Evolutionary conservation across 2,329 filamentous ascomycete species (phyloP).

Genomic region (Diaporthe australafricana): DNA sequence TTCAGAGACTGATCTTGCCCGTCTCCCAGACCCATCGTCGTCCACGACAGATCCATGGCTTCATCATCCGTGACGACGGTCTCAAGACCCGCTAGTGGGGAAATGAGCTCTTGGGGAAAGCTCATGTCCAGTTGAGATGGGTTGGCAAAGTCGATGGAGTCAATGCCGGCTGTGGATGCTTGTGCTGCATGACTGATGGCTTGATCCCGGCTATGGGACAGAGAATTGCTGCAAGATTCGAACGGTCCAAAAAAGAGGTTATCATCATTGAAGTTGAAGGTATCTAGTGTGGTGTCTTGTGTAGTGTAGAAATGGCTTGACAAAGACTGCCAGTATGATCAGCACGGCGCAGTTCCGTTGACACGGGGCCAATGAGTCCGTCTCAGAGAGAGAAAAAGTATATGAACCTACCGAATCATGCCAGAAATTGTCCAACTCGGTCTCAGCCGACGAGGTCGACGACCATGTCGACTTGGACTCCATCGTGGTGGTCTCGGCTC

Average conservation of each 20-base stretch:
- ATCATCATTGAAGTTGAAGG: slow-evolving; percentile 36
- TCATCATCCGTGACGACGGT: not conserved
- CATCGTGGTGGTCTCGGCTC: slow-evolving; percentile 20
- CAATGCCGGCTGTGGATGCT: slow-evolving; percentile 27
- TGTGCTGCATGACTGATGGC: slow-evolving; percentile 20
- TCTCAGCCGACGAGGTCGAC: slow-evolving; percentile 36
- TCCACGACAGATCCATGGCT: slow-evolving; percentile 32
- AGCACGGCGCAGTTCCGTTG: not conserved
- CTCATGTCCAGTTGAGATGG: slow-evolving; percentile 5
- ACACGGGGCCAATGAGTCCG: not conserved
- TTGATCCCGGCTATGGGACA: slow-evolving; percentile 25
- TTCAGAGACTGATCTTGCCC: slow-evolving; percentile 28
- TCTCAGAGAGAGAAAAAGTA: not conserved
- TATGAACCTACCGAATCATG: slow-evolving; percentile 34
- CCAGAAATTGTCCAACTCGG: slow-evolving; percentile 35
- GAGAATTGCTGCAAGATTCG: slow-evolving; percentile 33
- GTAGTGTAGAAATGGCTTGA: slow-evolving; percentile 38
- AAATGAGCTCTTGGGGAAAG: not conserved
- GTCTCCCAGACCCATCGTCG: slow-evolving; percentile 7
- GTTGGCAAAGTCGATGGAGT: slow-evolving; percentile 35
- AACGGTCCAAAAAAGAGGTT: slow-evolving; percentile 34
- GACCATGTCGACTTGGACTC: slow-evolving; percentile 33
- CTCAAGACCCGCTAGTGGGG: slow-evolving; percentile 4
- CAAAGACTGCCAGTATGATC: slow-evolving; percentile 22
- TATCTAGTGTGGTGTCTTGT: slow-evolving; percentile 27